Conservation (phyloP, 2,329 filamentous ascomycete genomes). For the Calonectria naviculata region DNA sequence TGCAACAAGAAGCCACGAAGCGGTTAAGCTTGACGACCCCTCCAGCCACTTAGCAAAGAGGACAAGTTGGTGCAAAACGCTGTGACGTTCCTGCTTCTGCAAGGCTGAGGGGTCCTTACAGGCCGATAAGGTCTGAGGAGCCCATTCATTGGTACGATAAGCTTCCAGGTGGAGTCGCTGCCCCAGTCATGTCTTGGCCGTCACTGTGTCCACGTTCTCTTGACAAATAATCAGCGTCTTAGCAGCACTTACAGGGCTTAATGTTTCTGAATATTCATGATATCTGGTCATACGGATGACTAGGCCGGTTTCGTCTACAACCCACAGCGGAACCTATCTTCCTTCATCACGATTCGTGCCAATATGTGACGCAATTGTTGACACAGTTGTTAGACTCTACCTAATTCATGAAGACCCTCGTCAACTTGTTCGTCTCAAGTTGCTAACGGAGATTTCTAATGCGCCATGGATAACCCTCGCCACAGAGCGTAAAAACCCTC, state of each 20-base stretch:
- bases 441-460: neutral
- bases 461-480: neutral
- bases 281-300: conserved; percentile 7
- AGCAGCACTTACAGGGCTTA: neutral
- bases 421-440: neutral
- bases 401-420: neutral
- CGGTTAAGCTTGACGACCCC: conserved; percentile 32
- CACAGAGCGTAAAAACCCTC: no score
- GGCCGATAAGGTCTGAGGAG: neutral
- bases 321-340: neutral
- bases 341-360: neutral
- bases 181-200: conserved; percentile 25
- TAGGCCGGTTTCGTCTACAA: neutral
- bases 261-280: conserved; percentile 17
- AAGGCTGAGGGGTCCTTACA: conserved; percentile 35
- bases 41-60: conserved; percentile 45
- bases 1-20: conserved; percentile 43
- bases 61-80: conserved; percentile 48
- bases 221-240: conserved; percentile 29
- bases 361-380: neutral
- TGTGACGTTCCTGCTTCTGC: conserved; percentile 38
- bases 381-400: neutral
- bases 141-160: conserved; percentile 36
- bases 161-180: conserved; percentile 4
- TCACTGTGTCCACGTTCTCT: conserved; percentile 22